Evolutionary conservation across 1,284 basidiomycete species (phyloP).

Genomic region (Xerocomus minutiporus): DNA sequence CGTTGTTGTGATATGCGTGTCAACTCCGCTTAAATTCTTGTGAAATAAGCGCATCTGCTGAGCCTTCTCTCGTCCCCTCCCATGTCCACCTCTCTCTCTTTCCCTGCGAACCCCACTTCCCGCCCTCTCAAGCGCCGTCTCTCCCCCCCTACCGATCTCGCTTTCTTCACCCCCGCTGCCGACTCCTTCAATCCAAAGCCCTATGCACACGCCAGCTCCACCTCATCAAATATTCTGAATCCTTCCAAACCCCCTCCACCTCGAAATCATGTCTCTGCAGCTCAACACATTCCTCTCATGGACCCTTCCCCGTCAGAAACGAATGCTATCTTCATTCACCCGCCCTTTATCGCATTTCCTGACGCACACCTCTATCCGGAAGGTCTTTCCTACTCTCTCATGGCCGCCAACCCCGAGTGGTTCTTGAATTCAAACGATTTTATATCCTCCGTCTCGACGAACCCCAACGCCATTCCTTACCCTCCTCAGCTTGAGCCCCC

Average conservation of each 20-base stretch:
- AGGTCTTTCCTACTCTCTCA: conserved; percentile 61
- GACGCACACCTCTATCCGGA: conserved; percentile 55
- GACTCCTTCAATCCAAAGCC: conserved; percentile 57
- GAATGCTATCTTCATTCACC: conserved; percentile 61
- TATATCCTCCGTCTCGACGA: conserved; percentile 43
- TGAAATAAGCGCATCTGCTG: conserved; percentile 27
- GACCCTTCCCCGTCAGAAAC: conserved; percentile 63
- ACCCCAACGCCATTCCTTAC: conserved; percentile 54
- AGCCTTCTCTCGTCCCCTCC: conserved; percentile 17
- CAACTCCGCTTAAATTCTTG: conserved; percentile 38
- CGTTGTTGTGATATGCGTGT: conserved; percentile 31
- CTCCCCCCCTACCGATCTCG: conserved; percentile 40
- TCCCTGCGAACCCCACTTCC: conserved; percentile 1
- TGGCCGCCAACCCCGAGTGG: conserved; percentile 71
- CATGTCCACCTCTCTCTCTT: conserved; percentile 29
- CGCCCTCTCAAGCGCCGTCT: conserved; percentile 49
- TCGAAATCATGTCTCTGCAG: conserved; percentile 36
- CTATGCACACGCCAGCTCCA: conserved; percentile 41
- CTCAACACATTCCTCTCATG: conserved; percentile 50
- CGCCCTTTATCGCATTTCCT: conserved; percentile 65
- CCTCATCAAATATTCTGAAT: conserved; percentile 14
- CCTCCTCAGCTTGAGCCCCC: conserved; percentile 72
- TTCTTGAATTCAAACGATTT: conserved; percentile 69
- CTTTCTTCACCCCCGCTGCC: conserved; percentile 57
- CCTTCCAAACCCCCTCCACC: conserved; percentile 24